phyloP scores from a whole-genome alignment of 2,329 filamentous ascomycete genomes.

The Colletotrichum lini region DNA sequence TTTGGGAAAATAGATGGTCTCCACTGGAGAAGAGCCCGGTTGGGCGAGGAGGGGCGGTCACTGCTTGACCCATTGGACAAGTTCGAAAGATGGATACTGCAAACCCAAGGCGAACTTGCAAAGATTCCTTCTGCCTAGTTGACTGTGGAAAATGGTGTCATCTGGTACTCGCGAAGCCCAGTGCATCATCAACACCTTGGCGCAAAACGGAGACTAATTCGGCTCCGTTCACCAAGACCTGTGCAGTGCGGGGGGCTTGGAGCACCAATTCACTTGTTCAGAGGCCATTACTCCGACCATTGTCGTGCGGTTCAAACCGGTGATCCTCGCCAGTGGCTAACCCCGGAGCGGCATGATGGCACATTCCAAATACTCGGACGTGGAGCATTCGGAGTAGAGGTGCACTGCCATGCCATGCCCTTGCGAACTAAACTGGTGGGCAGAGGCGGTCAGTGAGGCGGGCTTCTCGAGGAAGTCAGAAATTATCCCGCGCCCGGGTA shows the following conservation, averaged over 20 bases:
- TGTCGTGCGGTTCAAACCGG: background rate
- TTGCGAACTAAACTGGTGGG: background rate
- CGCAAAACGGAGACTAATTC: conserved; percentile 2
- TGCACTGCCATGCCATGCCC: background rate
- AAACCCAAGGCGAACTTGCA: conserved; percentile 1
- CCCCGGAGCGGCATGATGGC: background rate
- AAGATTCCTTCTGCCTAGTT: conserved; percentile 38
- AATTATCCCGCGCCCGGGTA: background rate
- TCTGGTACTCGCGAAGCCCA: conserved; percentile 2
- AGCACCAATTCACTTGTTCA: background rate
- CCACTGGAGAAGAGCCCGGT: background rate
- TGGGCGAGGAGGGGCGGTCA: conserved; percentile 7
- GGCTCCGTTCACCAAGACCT: background rate
- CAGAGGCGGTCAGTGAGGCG: conserved; percentile 7
- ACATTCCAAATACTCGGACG: background rate
- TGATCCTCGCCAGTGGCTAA: background rate
- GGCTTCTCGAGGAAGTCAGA: background rate
- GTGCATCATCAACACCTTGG: background rate
- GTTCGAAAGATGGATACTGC: background rate
- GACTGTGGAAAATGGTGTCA: conserved; percentile 4
- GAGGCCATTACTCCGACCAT: too few relatives aligned
- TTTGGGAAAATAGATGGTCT: conserved; percentile 36
- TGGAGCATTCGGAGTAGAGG: background rate
- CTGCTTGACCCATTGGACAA: background rate
- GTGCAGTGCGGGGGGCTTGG: background rate